Percentiles rank a stretch among this genome's conserved stretches.
phyloP scores from a whole-genome alignment of 1,139 yeast species.

The Geotrichum reessii region DNA sequence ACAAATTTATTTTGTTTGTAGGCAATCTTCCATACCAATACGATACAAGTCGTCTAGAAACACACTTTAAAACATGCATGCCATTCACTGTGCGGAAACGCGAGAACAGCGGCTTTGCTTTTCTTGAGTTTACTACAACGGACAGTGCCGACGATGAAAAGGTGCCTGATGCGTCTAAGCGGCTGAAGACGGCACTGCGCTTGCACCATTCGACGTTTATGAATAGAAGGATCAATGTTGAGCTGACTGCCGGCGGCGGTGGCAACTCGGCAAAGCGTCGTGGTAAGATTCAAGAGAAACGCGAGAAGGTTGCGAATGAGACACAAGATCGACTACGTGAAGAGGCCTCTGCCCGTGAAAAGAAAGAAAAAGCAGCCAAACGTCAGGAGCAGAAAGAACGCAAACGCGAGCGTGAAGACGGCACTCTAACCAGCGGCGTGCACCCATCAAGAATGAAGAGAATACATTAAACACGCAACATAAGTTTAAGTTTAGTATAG shows the following conservation, averaged over 20 bases:
- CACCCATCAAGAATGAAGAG: constrained; percentile 49
- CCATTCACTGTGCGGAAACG: constrained; percentile 77
- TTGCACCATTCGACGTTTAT: constrained; percentile 70
- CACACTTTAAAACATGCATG: constrained; percentile 68
- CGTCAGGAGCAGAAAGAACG: constrained; percentile 18
- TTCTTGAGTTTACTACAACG: constrained; percentile 56
- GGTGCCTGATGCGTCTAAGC: constrained; percentile 49
- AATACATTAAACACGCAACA: constrained; percentile 3
- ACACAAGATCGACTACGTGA: constrained; percentile 38
- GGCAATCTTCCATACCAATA: constrained; percentile 83
- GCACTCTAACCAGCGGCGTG: constrained; percentile 37
- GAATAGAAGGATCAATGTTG: constrained; percentile 81
- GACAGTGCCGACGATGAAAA: constrained; percentile 43
- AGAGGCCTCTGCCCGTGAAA: constrained; percentile 28
- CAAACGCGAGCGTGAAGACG: constrained; percentile 1
- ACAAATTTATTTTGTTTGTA: constrained; percentile 76
- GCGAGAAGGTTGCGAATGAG: constrained; percentile 67
- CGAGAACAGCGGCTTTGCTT: constrained; percentile 81
- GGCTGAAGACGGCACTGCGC: constrained; percentile 66
- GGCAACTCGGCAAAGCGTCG: constrained; percentile 74
- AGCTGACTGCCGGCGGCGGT: constrained; percentile 96
- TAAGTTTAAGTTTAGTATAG: neutral
- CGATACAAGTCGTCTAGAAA: constrained; percentile 53
- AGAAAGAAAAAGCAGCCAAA: constrained; percentile 25
- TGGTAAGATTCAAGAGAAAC: constrained; percentile 70